Evolutionary conservation across 1,284 basidiomycete genomes (phyloP), one percentile per base, ranked within the genome.

Genomic region (Boletus calvinii): DNA sequence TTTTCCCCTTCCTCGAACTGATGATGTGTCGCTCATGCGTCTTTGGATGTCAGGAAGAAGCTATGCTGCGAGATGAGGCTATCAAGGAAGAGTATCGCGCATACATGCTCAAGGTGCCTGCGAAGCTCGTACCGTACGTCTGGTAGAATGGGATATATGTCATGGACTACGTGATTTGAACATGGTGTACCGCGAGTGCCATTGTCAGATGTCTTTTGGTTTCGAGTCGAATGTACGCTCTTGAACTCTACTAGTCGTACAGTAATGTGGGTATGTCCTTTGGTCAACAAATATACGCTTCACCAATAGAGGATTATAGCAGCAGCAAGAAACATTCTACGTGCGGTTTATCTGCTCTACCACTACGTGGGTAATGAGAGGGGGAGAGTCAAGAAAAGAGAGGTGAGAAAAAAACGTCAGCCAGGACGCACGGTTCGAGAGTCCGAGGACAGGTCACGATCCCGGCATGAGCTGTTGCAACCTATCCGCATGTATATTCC

Each of bases 401-500:
- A 8, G 26, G 6, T 3, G 4, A 26, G 7, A 11, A 20, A 30
- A 4, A 17, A 37, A 22, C 6, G 9, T 18, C 1, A 26, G 17
- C 12, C 11, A 24, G 12, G n/a, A 10, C 22, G 12, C 30, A 12
- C 17, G 9, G n/a, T 31, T 13, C 5, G 7, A 30, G n/a, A 4
- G 13, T 26, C 10, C n/a, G n/a, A 12, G 9, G n/a, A 17, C 1
- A 8, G 4, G 22, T 57, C n/a, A 64, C 13, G 46, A 54, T 32
- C 34, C 66, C 34, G 63, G 54, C 55, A 75, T 67, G 47, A 83
- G 67, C 54, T 76, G 68, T 44, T 65, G 71, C 49, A 89, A 71
- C 46, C 70, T 66, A 37, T 72, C 68, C 22, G 81, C 77, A 62
- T 87, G 90, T 7, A 73, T 69, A 29, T 83, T 76, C 36, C 88